These are phyloP conservation scores for Eucalyptus cloeziana DNA, from an alignment of 345 rosid species.

Conservation along the genomic window DNA sequence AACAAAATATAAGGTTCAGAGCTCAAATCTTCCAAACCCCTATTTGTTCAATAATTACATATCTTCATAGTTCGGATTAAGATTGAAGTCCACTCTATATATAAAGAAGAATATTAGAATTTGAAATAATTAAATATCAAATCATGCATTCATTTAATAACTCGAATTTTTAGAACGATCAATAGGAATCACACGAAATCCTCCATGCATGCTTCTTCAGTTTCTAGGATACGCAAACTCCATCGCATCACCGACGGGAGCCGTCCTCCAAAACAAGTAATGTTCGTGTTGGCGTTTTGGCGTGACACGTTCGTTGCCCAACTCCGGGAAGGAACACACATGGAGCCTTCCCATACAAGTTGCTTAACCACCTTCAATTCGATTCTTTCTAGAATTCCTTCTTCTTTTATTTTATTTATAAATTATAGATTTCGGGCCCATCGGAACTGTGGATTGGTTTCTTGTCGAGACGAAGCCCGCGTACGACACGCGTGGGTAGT, in stretches of 20 bases:
- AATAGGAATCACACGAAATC: neutral
- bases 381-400: neutral
- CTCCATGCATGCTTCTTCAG: neutral
- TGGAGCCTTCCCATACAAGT: neutral
- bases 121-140: no score
- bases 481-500: neutral
- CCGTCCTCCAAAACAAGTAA: neutral
- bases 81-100: accelerated
- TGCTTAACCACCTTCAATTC: neutral
- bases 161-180: accelerated
- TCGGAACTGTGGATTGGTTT: neutral
- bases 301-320: neutral
- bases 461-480: neutral
- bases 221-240: neutral
- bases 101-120: no score
- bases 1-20: neutral
- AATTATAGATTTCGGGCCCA: neutral
- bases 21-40: accelerated
- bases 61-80: accelerated
- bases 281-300: neutral
- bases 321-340: neutral
- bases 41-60: no score
- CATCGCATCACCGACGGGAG: neutral
- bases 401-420: neutral
- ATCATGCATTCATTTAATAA: accelerated